These are phyloP conservation scores for Monosporascus sp. DNA, from an alignment of 2,329 filamentous ascomycete genomes.

Conservation along the genomic window DNA sequence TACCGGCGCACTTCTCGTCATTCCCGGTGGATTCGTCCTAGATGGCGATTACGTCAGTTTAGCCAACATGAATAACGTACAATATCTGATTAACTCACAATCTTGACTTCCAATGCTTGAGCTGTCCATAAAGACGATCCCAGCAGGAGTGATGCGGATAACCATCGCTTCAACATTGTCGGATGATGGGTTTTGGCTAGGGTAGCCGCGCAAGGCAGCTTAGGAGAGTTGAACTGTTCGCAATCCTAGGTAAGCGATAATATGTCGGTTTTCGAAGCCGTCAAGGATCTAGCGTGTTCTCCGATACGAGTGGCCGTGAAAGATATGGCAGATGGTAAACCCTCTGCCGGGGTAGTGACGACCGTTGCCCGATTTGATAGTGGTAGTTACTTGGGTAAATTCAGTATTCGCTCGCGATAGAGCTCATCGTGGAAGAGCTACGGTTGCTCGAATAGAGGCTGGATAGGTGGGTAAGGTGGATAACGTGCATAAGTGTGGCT, in stretches of 20 bases:
- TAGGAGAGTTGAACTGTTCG: slow-evolving; percentile 19
- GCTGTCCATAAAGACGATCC: slow-evolving; percentile 50
- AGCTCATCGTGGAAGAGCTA: not conserved
- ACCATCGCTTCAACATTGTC: slow-evolving; percentile 49
- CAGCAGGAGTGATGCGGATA: slow-evolving; percentile 44
- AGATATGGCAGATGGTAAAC: not conserved
- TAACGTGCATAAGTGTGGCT: not conserved
- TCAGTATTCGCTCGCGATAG: too few species aligned
- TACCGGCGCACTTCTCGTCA: slow-evolving; percentile 71
- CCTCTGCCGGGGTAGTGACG: not conserved
- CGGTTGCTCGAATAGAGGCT: not conserved
- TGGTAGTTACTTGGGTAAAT: too few species aligned
- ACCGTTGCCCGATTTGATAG: not conserved
- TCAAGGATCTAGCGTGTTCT: too few species aligned
- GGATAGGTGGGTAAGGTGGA: not conserved
- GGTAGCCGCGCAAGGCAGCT: slow-evolving; percentile 24
- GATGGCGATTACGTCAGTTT: slow-evolving; percentile 9
- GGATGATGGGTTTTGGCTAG: slow-evolving; percentile 7
- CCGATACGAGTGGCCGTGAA: too few species aligned
- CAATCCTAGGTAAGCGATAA: slow-evolving; percentile 2
- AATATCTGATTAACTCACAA: slow-evolving; percentile 37
- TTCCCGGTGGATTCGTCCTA: slow-evolving; percentile 74
- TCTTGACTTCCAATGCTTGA: slow-evolving; percentile 51
- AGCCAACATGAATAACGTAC: not conserved
- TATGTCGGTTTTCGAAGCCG: not conserved